These are phyloP conservation scores for Lachancea lanzarotensis DNA, from an alignment of 805 yeast species.

Conservation along the genomic window DNA sequence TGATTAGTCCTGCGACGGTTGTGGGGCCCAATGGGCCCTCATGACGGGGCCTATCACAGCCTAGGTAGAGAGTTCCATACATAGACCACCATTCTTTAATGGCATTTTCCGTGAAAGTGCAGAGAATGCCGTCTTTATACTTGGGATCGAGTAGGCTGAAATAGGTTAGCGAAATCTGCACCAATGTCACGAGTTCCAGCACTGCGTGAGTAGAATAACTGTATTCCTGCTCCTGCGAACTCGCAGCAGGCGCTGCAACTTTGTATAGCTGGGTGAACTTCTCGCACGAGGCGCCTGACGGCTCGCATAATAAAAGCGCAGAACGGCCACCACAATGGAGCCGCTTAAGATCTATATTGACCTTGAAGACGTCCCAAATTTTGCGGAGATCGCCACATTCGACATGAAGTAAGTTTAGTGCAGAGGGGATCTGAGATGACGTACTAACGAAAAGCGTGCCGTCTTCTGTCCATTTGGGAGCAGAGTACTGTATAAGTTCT, in stretches of 20 bases:
- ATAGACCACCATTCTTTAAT: conserved; percentile 75
- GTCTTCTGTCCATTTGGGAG: conserved; percentile 54
- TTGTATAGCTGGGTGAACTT: conserved; percentile 73
- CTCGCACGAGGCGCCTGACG: conserved; percentile 72
- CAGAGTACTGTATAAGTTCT: conserved; percentile 58
- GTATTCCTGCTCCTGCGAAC: conserved; percentile 4
- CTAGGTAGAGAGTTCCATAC: conserved; percentile 43
- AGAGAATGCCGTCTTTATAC: conserved; percentile 78
- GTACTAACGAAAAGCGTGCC: conserved; percentile 75
- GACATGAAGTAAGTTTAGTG: conserved; percentile 63
- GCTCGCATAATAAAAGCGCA: conserved; percentile 59
- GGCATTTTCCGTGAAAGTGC: conserved; percentile 70
- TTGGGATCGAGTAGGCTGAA: conserved; percentile 63
- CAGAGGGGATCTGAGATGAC: conserved; percentile 71
- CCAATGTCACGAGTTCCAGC: conserved; percentile 60
- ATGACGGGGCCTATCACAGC: conserved; percentile 29
- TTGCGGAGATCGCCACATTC: conserved; percentile 50
- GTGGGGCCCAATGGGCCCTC: conserved; percentile 56
- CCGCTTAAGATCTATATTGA: conserved; percentile 71
- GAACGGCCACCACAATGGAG: conserved; percentile 83
- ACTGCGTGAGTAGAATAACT: conserved; percentile 46
- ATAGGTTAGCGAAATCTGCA: conserved; percentile 73
- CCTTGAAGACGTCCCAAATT: conserved; percentile 52
- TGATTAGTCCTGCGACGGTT: conserved; percentile 73
- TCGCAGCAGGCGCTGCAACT: conserved; percentile 27